A percentile compares a stretch with the other conserved stretches of the same genome.
Evolutionary conservation across 306 rosid species (phyloP).

Genomic region (Boehmeria nivea): DNA sequence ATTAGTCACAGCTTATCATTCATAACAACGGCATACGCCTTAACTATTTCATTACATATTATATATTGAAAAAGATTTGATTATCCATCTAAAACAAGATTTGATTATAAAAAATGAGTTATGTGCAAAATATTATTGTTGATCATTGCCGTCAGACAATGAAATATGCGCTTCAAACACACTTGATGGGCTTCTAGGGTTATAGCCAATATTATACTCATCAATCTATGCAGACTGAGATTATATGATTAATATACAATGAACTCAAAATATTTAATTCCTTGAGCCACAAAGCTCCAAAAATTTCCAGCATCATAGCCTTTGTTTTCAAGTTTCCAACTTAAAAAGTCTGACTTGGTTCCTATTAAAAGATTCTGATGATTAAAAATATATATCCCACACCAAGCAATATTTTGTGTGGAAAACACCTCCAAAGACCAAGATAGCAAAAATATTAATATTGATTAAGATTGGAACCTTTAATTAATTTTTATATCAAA

Average conservation of each 20-base stretch:
- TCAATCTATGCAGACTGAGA: constrained; percentile 4
- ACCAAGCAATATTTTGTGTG: background rate
- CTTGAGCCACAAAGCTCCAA: constrained; percentile 21
- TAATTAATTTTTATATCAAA: background rate
- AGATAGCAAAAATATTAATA: background rate
- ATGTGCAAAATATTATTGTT: background rate
- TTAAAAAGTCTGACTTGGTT: constrained; percentile 21
- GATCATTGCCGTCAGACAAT: constrained; percentile 5
- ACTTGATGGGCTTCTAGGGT: constrained; percentile 13
- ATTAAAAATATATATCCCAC: background rate
- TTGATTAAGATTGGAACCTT: background rate
- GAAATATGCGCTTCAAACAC: constrained; percentile 8
- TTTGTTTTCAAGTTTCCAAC: constrained; percentile 21
- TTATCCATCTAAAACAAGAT: too few relatives aligned
- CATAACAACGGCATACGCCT: background rate
- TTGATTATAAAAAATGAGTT: background rate
- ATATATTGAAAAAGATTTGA: too few relatives aligned
- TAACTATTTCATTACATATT: background rate
- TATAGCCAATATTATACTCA: background rate
- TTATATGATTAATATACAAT: constrained; percentile 4
- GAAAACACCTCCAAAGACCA: constrained; percentile 1
- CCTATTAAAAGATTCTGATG: constrained; percentile 32
- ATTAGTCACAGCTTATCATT: background rate
- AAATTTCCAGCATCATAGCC: constrained; percentile 14
- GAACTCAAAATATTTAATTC: background rate